These are phyloP conservation scores for Saccharomycopsis hybrid DNA, from an alignment of 1,139 yeast genomes.

Conservation along the genomic window DNA sequence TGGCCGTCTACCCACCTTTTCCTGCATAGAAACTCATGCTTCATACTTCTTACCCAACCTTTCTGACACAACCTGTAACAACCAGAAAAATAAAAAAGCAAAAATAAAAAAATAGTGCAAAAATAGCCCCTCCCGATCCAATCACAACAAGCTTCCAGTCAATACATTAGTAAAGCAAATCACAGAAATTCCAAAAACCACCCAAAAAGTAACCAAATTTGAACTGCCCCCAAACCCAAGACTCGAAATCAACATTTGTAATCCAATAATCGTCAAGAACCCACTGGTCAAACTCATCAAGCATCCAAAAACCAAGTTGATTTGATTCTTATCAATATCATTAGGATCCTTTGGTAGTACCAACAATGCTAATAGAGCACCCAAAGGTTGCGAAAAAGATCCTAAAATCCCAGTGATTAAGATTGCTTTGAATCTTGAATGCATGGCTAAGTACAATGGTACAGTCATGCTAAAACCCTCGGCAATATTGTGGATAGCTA, in stretches of 20 bases:
- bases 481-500: conserved; percentile 85
- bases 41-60: neutral
- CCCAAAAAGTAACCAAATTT: conserved; percentile 47
- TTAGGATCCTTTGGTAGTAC: conserved; percentile 38
- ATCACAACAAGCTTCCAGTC: conserved; percentile 19
- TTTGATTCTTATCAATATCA: conserved; percentile 31
- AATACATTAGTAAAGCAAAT: conserved; percentile 26
- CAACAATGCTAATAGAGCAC: conserved; percentile 68
- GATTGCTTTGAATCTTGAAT: conserved; percentile 59
- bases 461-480: conserved; percentile 94
- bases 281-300: conserved; percentile 77
- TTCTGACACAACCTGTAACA: neutral
- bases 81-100: too few species aligned
- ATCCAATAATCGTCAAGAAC: conserved; percentile 68
- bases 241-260: conserved; percentile 82
- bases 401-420: conserved; percentile 64
- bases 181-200: conserved; percentile 38
- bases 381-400: conserved; percentile 81
- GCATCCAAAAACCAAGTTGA: conserved; percentile 50
- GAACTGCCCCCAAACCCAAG: conserved; percentile 62
- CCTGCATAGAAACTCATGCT: neutral
- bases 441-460: conserved; percentile 73
- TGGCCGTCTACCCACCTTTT: too few species aligned
- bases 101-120: neutral
- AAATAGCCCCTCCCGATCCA: neutral